These are phyloP conservation scores for Beauveria rudraprayagi DNA, from an alignment of 2,329 filamentous ascomycete genomes.

Conservation along the genomic window DNA sequence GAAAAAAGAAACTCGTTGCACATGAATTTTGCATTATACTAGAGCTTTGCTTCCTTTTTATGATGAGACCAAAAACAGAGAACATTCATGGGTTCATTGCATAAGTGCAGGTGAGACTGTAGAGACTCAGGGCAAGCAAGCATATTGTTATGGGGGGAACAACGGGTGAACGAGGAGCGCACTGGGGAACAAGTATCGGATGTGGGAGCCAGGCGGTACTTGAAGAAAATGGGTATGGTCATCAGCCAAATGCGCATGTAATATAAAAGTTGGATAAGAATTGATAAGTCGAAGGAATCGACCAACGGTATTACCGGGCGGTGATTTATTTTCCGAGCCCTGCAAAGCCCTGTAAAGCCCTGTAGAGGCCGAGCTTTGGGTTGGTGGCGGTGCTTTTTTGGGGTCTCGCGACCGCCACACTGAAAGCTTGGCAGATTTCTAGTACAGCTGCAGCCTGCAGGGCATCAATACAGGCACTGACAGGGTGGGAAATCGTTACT, in stretches of 20 bases:
- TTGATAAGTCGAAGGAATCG: background rate
- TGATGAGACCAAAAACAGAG: background rate
- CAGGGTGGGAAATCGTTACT: too few relatives aligned
- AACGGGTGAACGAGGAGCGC: background rate
- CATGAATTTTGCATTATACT: slow-evolving; percentile 1
- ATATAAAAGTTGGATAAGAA: background rate
- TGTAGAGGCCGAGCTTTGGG: background rate
- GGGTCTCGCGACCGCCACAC: too few relatives aligned
- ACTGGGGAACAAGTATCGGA: background rate
- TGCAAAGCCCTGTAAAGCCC: background rate
- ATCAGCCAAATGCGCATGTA: background rate
- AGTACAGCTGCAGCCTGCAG: too few relatives aligned
- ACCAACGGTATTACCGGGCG: background rate
- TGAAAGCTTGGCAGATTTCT: too few relatives aligned
- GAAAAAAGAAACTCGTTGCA: background rate
- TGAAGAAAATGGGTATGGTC: background rate
- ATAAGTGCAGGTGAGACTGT: too few relatives aligned
- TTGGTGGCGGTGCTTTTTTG: background rate
- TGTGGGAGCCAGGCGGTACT: background rate
- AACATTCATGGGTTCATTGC: background rate
- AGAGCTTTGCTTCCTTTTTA: background rate
- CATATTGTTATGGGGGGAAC: background rate
- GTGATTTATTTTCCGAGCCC: background rate
- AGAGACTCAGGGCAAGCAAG: background rate
- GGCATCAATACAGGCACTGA: too few relatives aligned